These are phyloP conservation scores for Hibiscus syriacus DNA, from an alignment of 345 rosid genomes.

Conservation along the genomic window DNA sequence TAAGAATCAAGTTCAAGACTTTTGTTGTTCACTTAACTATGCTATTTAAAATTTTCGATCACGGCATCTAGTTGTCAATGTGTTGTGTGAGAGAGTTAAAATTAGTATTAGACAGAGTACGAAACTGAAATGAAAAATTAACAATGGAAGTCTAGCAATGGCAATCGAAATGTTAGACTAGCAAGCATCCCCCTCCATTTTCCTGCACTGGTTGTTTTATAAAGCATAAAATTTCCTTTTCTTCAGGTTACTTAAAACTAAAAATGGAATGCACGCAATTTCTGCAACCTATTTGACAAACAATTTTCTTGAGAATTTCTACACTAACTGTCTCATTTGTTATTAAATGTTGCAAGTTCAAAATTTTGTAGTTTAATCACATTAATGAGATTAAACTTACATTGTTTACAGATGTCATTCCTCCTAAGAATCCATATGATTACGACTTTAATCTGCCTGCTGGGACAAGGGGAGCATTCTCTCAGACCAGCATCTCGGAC, in stretches of 20 bases:
- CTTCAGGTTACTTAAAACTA: neutral
- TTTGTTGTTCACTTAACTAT: neutral
- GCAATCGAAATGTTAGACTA: neutral
- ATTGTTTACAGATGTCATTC: slow-evolving; percentile 23
- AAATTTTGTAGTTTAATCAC: neutral
- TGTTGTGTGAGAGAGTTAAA: neutral
- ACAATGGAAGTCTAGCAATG: neutral
- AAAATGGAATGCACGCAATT: neutral
- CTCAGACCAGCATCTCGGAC: neutral
- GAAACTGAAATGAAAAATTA: neutral
- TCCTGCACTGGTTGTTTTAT: neutral
- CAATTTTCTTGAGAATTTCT: neutral
- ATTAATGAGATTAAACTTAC: slow-evolving; percentile 7
- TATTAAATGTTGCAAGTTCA: neutral
- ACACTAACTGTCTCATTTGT: neutral
- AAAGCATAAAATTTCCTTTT: neutral
- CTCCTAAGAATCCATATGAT: slow-evolving; percentile 18
- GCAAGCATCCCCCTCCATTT: neutral
- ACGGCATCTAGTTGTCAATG: neutral
- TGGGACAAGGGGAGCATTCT: slow-evolving; percentile 15
- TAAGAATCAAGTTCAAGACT: slow-evolving; percentile 13
- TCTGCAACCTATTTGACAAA: neutral
- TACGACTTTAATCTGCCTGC: slow-evolving; percentile 29
- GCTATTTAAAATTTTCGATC: neutral
- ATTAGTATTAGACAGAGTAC: neutral